Evolutionary conservation across 2,329 filamentous ascomycete genomes (phyloP).

Genomic region (Dactylellina haptotyla): DNA sequence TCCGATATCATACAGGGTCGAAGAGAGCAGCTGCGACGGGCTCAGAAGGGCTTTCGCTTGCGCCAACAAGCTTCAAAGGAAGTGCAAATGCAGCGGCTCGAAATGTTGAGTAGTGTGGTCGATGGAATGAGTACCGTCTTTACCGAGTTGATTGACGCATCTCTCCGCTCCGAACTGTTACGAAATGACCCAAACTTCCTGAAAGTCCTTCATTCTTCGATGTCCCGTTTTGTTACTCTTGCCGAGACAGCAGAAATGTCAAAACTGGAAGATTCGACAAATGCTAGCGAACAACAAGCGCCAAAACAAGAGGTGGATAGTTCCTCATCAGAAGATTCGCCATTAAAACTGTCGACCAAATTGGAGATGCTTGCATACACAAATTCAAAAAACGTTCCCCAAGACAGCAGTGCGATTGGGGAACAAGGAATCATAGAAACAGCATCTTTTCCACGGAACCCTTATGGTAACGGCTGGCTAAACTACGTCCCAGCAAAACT

Average conservation of each 20-base stretch:
- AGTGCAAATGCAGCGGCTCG: background rate
- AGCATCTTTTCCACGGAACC: background rate
- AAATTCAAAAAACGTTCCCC: too few species aligned
- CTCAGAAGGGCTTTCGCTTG: slow-evolving; percentile 10
- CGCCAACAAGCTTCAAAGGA: slow-evolving; percentile 14
- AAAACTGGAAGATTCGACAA: background rate
- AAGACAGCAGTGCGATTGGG: too few species aligned
- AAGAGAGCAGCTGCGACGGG: slow-evolving; percentile 17
- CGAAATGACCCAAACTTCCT: background rate
- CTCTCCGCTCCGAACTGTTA: background rate
- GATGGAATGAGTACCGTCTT: slow-evolving; percentile 15
- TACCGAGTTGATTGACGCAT: slow-evolving; percentile 6
- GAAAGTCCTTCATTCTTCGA: background rate
- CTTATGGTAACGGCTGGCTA: slow-evolving; percentile 17
- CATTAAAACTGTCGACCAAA: too few species aligned
- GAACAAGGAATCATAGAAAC: background rate
- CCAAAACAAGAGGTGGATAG: background rate
- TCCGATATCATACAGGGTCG: slow-evolving; percentile 4
- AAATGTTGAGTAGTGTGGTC: background rate
- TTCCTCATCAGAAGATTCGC: background rate
- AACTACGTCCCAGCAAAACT: background rate
- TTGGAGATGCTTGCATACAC: too few species aligned
- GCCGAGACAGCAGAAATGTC: slow-evolving; percentile 1
- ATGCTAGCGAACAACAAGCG: background rate
- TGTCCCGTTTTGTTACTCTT: slow-evolving; percentile 5